phyloP scores from a whole-genome alignment of 192 early-diverging fungal genomes.

The Entomortierella lignicola region DNA sequence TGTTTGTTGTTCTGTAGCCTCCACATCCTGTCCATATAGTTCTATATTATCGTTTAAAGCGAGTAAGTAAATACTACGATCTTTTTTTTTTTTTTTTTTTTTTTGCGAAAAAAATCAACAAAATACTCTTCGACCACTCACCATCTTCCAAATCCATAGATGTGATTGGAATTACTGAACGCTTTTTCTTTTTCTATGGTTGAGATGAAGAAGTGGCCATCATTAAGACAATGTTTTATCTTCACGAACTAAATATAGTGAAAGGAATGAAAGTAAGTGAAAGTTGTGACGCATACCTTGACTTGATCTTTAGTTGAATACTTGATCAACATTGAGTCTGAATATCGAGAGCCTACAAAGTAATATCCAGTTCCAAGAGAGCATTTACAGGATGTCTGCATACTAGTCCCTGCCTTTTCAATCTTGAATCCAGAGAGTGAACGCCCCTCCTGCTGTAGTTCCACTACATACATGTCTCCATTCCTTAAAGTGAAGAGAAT shows the following conservation, averaged over 20 bases:
- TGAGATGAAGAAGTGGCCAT: too few relatives aligned
- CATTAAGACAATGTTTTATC: too few relatives aligned
- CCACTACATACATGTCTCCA: slow-evolving; percentile 80
- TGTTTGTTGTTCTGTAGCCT: slow-evolving; percentile 22
- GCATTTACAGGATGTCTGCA: slow-evolving; percentile 65
- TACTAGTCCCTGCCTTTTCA: slow-evolving; percentile 59
- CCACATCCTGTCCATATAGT: slow-evolving; percentile 49
- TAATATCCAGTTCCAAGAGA: slow-evolving; percentile 65
- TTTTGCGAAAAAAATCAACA: too few relatives aligned
- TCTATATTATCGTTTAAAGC: slow-evolving; percentile 3
- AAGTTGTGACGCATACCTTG: slow-evolving; percentile 13
- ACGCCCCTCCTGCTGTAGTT: slow-evolving; percentile 79
- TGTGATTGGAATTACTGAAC: slow-evolving; percentile 3
- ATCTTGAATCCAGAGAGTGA: slow-evolving; percentile 81
- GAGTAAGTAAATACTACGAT: too few relatives aligned
- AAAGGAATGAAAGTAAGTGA: background rate
- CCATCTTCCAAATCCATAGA: slow-evolving; percentile 50
- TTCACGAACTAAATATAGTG: too few relatives aligned
- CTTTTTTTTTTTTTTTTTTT: too few relatives aligned
- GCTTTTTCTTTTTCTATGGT: slow-evolving; percentile 38
- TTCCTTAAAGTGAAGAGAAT: slow-evolving; percentile 76
- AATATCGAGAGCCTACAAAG: slow-evolving; percentile 76
- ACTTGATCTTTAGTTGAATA: slow-evolving; percentile 57
- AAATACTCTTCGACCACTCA: slow-evolving; percentile 1
- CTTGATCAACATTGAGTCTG: slow-evolving; percentile 78